Evolutionary conservation across 805 yeast species (phyloP), one percentile per base, ranked within the genome.

Genomic region (Metschnikowia sp.): DNA sequence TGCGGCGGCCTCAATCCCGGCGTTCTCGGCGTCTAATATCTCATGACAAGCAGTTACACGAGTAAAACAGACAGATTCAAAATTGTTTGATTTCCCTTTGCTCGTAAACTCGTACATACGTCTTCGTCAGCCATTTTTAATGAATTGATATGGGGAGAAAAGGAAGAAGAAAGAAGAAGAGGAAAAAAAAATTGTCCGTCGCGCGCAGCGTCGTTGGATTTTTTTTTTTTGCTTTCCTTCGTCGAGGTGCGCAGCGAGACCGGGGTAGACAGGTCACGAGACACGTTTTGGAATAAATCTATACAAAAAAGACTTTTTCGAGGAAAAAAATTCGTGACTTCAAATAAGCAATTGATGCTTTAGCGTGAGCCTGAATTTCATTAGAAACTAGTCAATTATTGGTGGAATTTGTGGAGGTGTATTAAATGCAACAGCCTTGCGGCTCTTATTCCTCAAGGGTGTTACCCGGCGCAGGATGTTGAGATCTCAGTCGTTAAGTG

Each of bases 101-200:
- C 26, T 22, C 26, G 26, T 22, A 35, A 15, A 35, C 19, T 10
- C 3, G 34, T 44, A 68, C 73, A 57, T 68, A 68, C 73, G 51
- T 68, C 73, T 66, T 68, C 73, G 52, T 68, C 73, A 68, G 73
- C 71, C 73, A 68, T 68, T 50, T 54, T 62, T 48, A 47, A 41
- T 50, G 47, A 54, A 48, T 54, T 47, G 44, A 47, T 50, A 46
- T 53, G 51, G 40, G 42, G 50, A 55, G 50, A 54, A 52, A 50
- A 48, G 52, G 43, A 54, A 56, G 52, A 59, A 54, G 50, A 54
- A 57, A 54, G 50, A 44, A 45, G 46, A 43, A 40, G 29, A 40
- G 37, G 31, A 39, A 45, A 36, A 49, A 49, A 55, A 59, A 61
- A 52, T 46, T 55, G 49, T 19, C 42, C 37, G 36, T 51, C 36